Evolutionary conservation across 202 grass and related monocot genomes (phyloP).

Genomic region (Panicum virgatum): DNA sequence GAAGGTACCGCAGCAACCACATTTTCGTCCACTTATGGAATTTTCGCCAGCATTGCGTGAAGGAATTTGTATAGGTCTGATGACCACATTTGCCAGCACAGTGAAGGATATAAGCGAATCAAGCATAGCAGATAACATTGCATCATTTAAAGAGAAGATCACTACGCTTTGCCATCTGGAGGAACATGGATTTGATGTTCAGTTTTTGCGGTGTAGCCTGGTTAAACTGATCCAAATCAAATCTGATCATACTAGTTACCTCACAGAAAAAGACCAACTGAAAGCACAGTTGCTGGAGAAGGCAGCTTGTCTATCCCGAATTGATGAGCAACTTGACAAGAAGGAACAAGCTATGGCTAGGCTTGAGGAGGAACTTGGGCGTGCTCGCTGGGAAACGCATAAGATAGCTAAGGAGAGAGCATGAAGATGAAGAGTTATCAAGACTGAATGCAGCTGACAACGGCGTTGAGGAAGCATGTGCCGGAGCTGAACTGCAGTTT

Average conservation of each 20-base stretch:
- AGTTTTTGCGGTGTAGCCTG: conserved; percentile 33
- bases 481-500: conserved; percentile 20
- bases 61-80: conserved; percentile 77
- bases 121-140: conserved; percentile 42
- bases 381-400: not conserved
- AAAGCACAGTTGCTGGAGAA: conserved; percentile 34
- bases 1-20: conserved; percentile 43
- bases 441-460: conserved; percentile 18
- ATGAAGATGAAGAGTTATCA: conserved; percentile 13
- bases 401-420: conserved; percentile 11
- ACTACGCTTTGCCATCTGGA: conserved; percentile 42
- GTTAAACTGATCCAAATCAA: conserved; percentile 47
- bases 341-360: conserved; percentile 27
- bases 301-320: conserved; percentile 9
- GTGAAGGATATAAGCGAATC: conserved; percentile 45
- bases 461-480: conserved; percentile 1
- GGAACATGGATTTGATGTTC: conserved; percentile 70
- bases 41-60: conserved; percentile 45
- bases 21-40: conserved; percentile 56
- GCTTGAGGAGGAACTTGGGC: conserved; percentile 46
- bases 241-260: conserved; percentile 7
- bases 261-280: conserved; percentile 28
- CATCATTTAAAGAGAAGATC: conserved; percentile 45
- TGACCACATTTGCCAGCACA: conserved; percentile 54
- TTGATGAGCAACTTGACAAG: conserved; percentile 30